These are phyloP conservation scores for Blastobotrys persicus DNA, from an alignment of 1,139 yeast species.

Conservation along the genomic window DNA sequence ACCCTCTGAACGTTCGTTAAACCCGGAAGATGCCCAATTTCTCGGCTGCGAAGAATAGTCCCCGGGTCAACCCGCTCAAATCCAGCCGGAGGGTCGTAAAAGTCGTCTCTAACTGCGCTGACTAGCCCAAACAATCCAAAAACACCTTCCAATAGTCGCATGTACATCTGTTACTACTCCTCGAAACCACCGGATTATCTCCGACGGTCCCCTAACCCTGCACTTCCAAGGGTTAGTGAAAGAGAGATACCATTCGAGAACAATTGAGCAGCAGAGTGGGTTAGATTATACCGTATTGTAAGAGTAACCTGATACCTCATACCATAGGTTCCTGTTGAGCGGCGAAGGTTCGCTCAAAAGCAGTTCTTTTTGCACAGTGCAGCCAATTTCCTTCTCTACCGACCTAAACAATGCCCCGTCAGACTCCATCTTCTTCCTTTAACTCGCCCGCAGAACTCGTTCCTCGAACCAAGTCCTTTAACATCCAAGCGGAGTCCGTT, in stretches of 20 bases:
- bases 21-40: neutral
- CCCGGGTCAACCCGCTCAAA: slow-evolving; percentile 21
- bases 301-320: too few species aligned
- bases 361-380: too few species aligned
- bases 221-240: neutral
- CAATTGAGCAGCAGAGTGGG: too few species aligned
- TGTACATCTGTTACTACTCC: neutral
- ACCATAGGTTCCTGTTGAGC: too few species aligned
- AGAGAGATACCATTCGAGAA: neutral
- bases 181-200: neutral
- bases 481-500: too few species aligned
- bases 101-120: slow-evolving; percentile 11
- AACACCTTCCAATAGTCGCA: neutral
- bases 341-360: too few species aligned
- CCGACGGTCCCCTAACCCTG: neutral
- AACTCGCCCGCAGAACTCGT: too few species aligned
- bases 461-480: too few species aligned
- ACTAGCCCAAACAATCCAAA: neutral
- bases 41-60: slow-evolving; percentile 16
- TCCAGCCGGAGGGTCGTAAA: slow-evolving; percentile 26
- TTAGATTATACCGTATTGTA: too few species aligned
- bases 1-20: slow-evolving; percentile 18
- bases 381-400: too few species aligned
- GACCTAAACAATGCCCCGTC: too few species aligned
- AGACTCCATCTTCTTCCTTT: too few species aligned